Evolutionary conservation across 139 green algal genomes (phyloP).

Genomic region (Trebouxia sp.): DNA sequence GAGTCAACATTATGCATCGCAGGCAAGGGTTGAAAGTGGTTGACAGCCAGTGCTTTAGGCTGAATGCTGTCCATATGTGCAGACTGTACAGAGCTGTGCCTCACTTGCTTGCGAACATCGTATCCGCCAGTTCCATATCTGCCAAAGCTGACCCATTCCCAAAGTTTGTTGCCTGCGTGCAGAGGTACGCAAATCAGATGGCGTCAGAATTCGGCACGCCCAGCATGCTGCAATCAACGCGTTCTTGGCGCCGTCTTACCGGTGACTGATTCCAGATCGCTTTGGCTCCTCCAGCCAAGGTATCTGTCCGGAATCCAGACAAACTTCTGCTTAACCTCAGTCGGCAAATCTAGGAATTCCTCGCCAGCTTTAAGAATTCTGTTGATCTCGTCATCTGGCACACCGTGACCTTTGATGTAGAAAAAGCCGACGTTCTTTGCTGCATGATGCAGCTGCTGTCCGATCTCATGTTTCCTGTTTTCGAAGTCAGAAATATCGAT

Average conservation of each 20-base stretch:
- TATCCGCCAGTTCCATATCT: conserved; percentile 37
- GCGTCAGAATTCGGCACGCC: not conserved
- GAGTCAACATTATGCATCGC: too few relatives aligned
- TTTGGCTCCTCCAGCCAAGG: conserved; percentile 33
- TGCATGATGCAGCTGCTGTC: conserved; percentile 26
- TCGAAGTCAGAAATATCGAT: conserved; percentile 32
- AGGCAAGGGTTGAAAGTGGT: too few relatives aligned
- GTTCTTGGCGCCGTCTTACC: too few relatives aligned
- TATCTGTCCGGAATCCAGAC: conserved; percentile 40
- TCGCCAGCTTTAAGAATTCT: conserved; percentile 16
- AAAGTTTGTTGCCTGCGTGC: conserved; percentile 40
- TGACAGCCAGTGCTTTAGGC: too few relatives aligned
- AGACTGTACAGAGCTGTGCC: not conserved
- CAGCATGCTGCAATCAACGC: too few relatives aligned
- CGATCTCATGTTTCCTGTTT: conserved; percentile 38
- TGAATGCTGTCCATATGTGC: not conserved
- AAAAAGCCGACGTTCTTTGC: conserved; percentile 34
- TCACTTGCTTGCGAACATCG: conserved; percentile 30
- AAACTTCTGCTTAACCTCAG: conserved; percentile 34
- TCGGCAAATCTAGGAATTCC: conserved; percentile 27
- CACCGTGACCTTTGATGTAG: conserved; percentile 42
- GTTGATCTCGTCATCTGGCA: conserved; percentile 39
- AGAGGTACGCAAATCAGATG: not conserved
- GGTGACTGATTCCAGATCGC: conserved; percentile 41
- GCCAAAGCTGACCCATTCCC: conserved; percentile 41